Evolutionary conservation across 441 rosid species (phyloP).

Genomic region (Populus hybrid): DNA sequence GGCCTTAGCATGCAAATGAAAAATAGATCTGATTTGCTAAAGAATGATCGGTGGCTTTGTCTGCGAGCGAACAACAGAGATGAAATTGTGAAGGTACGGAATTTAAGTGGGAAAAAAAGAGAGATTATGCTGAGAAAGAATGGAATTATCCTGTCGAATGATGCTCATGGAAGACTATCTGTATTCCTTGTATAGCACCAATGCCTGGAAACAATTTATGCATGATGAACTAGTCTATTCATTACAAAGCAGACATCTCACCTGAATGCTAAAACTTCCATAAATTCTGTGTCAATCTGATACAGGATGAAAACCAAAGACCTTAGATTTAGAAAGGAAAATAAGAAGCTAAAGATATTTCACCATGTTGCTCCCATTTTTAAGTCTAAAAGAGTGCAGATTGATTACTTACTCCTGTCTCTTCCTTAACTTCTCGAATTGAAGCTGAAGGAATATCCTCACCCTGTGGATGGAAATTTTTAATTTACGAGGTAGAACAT

Average conservation of each 20-base stretch:
- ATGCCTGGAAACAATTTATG: too few species aligned
- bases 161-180: too few species aligned
- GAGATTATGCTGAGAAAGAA: not conserved
- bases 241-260: constrained; percentile 18
- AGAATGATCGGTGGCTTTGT: constrained; percentile 71
- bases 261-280: too few species aligned
- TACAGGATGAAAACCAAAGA: not conserved
- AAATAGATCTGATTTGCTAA: constrained; percentile 54
- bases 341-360: not conserved
- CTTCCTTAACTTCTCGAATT: constrained; percentile 75
- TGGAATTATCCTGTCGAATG: not conserved
- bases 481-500: not conserved
- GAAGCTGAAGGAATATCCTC: constrained; percentile 64
- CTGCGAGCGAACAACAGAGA: constrained; percentile 26
- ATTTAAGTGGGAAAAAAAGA: not conserved
- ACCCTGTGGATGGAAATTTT: constrained; percentile 40
- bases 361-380: not conserved
- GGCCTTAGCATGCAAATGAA: constrained; percentile 60
- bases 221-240: too few species aligned
- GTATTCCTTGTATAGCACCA: too few species aligned
- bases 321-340: constrained; percentile 7
- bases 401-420: constrained; percentile 60
- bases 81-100: not conserved
- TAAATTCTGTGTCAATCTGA: constrained; percentile 62
- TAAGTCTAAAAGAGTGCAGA: not conserved